phyloP scores from a whole-genome alignment of 306 rosid species.

The Trifolium subterraneum region DNA sequence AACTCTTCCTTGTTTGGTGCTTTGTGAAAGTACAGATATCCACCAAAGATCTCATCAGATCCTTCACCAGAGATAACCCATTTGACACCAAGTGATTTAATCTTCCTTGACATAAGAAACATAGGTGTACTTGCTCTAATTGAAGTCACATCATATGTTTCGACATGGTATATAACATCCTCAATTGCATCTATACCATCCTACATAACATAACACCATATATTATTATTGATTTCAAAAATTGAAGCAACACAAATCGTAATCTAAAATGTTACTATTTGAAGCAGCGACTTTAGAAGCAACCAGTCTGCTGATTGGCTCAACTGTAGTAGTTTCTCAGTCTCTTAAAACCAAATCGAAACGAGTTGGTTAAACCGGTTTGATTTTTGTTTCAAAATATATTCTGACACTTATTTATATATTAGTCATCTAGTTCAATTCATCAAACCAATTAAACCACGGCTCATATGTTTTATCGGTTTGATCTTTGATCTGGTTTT shows the following conservation, averaged over 20 bases:
- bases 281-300: neutral
- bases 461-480: neutral
- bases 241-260: neutral
- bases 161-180: conserved; percentile 90
- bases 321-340: neutral
- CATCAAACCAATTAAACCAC: neutral
- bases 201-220: conserved; percentile 46
- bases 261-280: neutral
- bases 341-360: too few species aligned
- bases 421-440: neutral
- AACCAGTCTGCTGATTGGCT: neutral
- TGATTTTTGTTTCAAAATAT: too few species aligned
- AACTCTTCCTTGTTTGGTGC: conserved; percentile 98
- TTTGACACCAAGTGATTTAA: conserved; percentile 94
- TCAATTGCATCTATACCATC: conserved; percentile 98
- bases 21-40: conserved; percentile 95
- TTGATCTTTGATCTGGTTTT: neutral
- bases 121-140: conserved; percentile 97
- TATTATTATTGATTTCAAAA: neutral
- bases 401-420: neutral
- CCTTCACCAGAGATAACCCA: conserved; percentile 99
- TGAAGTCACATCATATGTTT: conserved; percentile 94
- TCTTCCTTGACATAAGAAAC: conserved; percentile 96
- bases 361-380: neutral
- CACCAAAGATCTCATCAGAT: conserved; percentile 94